Evolutionary conservation across 306 rosid species (phyloP).

Genomic region (Quercus mongolica): DNA sequence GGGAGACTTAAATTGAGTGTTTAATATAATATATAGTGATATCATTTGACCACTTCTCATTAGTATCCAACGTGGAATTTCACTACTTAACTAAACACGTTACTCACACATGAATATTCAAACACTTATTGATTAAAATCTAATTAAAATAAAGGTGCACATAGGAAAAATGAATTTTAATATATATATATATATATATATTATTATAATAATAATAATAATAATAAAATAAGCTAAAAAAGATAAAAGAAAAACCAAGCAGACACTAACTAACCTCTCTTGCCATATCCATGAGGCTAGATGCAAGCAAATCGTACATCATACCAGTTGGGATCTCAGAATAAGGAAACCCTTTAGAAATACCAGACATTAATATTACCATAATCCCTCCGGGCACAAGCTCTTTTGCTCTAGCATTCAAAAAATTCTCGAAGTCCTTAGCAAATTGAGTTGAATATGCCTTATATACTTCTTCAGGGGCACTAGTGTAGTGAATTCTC

Average conservation of each 20-base stretch:
- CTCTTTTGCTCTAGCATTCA: conserved; percentile 44
- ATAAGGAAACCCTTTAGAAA: conserved; percentile 19
- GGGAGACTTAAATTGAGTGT: too few species aligned
- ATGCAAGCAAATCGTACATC: conserved; percentile 26
- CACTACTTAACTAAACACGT: too few species aligned
- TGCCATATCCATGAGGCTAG: conserved; percentile 39
- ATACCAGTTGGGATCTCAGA: conserved; percentile 14
- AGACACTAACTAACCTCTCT: conserved; percentile 31
- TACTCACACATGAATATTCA: too few species aligned
- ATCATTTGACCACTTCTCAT: too few species aligned
- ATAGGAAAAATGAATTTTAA: background rate
- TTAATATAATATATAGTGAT: too few species aligned
- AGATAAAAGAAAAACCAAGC: background rate
- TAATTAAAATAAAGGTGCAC: too few species aligned
- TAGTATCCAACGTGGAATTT: too few species aligned
- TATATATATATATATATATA: too few species aligned
- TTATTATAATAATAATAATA: too few species aligned
- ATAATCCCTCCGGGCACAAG: conserved; percentile 44
- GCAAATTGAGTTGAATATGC: conserved; percentile 37
- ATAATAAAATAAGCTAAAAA: too few species aligned
- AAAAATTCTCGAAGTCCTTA: conserved; percentile 19
- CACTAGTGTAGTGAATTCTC: conserved; percentile 36
- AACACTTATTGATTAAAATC: too few species aligned
- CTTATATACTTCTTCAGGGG: conserved; percentile 26
- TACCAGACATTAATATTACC: conserved; percentile 33